Conservation (phyloP, 768 basidiomycete species). For the Russula foetens region DNA sequence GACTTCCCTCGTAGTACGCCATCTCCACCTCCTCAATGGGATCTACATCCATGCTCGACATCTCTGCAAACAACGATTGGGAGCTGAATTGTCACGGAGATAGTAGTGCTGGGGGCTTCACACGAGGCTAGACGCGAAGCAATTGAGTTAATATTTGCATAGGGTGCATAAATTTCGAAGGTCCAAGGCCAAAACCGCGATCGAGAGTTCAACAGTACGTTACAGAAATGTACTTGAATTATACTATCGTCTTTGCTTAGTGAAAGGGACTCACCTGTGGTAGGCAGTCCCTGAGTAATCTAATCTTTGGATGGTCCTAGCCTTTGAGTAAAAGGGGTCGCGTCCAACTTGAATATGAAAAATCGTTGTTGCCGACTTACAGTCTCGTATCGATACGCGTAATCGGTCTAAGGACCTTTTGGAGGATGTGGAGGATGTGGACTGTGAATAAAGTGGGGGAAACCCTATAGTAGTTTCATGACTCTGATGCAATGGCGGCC, state of each 20-base stretch:
- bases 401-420: background rate
- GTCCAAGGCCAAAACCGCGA: background rate
- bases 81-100: background rate
- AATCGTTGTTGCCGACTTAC: background rate
- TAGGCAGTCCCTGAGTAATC: background rate
- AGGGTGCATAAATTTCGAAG: background rate
- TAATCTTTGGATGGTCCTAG: background rate
- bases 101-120: background rate
- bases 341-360: background rate
- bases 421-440: background rate
- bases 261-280: background rate
- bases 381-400: background rate
- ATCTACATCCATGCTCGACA: slow-evolving; percentile 20
- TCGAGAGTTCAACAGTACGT: background rate
- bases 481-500: background rate
- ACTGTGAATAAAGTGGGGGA: background rate
- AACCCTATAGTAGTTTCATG: too few species aligned
- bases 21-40: slow-evolving; percentile 14
- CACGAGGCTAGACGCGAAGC: background rate
- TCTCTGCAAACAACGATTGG: background rate
- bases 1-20: background rate
- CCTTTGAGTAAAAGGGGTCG: background rate
- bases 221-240: background rate
- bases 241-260: too few species aligned
- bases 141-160: background rate